A percentile compares a stretch with the other conserved stretches of the same genome.
phyloP scores from a whole-genome alignment of 768 basidiomycete genomes.

The Vishniacozyma victoriae region DNA sequence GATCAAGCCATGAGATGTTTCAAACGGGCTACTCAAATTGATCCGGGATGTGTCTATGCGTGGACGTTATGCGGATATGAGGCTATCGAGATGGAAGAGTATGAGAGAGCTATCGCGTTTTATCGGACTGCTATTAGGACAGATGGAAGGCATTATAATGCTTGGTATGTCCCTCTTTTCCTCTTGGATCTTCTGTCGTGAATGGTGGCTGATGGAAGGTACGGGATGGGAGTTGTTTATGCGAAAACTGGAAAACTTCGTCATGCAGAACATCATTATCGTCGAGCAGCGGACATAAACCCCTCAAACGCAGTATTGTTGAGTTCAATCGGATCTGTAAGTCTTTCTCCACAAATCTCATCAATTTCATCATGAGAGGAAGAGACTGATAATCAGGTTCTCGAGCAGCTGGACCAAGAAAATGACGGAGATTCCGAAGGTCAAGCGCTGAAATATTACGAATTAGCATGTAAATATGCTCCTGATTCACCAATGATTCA shows the following conservation, averaged over 20 bases:
- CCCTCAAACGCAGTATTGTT: constrained; percentile 91
- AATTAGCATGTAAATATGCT: constrained; percentile 69
- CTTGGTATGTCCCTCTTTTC: constrained; percentile 67
- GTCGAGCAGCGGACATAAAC: constrained; percentile 85
- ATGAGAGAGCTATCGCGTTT: constrained; percentile 82
- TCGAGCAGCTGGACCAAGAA: too few species aligned
- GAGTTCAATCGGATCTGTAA: constrained; percentile 91
- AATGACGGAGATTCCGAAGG: too few species aligned
- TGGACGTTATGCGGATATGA: constrained; percentile 96
- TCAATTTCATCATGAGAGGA: too few species aligned
- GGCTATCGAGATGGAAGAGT: constrained; percentile 82
- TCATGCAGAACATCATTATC: constrained; percentile 93
- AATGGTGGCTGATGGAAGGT: constrained; percentile 57
- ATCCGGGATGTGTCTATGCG: constrained; percentile 86
- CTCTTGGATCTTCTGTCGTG: too few species aligned
- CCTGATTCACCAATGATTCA: constrained; percentile 88
- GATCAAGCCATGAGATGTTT: constrained; percentile 91
- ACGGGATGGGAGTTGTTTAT: constrained; percentile 96
- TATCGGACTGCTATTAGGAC: constrained; percentile 87
- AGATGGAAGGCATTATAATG: constrained; percentile 92
- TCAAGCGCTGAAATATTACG: constrained; percentile 70
- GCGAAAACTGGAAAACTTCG: constrained; percentile 86
- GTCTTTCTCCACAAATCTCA: constrained; percentile 44
- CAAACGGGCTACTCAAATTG: constrained; percentile 79
- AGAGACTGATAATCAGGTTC: constrained; percentile 56